Evolutionary conservation across 2,329 filamentous ascomycete genomes (phyloP).

Genomic region (Penicillium sumatraense): DNA sequence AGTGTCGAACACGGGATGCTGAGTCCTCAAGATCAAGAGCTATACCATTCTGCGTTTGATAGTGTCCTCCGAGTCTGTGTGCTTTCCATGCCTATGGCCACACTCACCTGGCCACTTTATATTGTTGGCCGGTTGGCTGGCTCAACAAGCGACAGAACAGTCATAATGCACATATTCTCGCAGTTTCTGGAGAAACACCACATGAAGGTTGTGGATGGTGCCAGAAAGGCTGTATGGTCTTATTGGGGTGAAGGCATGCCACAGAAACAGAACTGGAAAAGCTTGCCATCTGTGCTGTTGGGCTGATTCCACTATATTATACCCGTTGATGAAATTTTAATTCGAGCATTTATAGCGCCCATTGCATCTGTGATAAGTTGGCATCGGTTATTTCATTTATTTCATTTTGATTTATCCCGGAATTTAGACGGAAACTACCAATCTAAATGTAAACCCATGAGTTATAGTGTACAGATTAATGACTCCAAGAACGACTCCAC

Average conservation of each 20-base stretch:
- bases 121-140: conserved; percentile 11
- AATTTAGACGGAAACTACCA: too few species aligned
- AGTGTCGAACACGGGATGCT: neutral
- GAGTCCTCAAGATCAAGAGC: conserved; percentile 1
- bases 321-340: neutral
- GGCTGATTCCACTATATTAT: neutral
- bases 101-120: conserved; percentile 17
- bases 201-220: conserved; percentile 15
- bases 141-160: conserved; percentile 11
- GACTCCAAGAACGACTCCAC: conserved; percentile 32
- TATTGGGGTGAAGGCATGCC: neutral
- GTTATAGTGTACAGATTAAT: conserved; percentile 14
- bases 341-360: neutral
- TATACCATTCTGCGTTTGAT: conserved; percentile 9
- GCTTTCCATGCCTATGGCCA: conserved; percentile 15
- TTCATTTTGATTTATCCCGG: neutral
- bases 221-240: neutral
- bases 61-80: conserved; percentile 14
- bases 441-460: neutral
- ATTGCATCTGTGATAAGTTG: too few species aligned
- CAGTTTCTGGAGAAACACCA: conserved; percentile 12
- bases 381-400: neutral
- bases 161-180: conserved; percentile 12
- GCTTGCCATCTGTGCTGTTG: neutral
- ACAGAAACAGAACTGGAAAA: neutral